These are phyloP conservation scores for Dalbergia cochinchinensis DNA, from an alignment of 306 rosid species.

Conservation along the genomic window DNA sequence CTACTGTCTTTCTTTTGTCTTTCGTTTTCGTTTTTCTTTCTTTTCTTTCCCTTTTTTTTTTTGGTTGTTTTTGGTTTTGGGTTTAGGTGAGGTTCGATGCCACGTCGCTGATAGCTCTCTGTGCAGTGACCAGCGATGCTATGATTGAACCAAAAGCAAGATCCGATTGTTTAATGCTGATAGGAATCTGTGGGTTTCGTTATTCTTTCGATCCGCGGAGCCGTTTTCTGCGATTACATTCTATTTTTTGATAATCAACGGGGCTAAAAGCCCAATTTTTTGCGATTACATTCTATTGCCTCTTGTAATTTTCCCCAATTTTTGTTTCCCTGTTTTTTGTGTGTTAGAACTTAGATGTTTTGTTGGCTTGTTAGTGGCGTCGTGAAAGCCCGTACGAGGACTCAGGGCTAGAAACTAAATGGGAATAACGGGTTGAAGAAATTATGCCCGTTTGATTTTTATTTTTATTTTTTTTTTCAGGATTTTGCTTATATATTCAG, in stretches of 20 bases:
- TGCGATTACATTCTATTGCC: slow-evolving; percentile 61
- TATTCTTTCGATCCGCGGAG: slow-evolving; percentile 54
- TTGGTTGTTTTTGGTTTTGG: too few relatives aligned
- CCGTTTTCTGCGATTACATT: slow-evolving; percentile 80
- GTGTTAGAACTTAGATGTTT: too few relatives aligned
- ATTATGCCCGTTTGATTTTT: neutral
- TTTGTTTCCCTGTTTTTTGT: too few relatives aligned
- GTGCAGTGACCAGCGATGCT: slow-evolving; percentile 70
- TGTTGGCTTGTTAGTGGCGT: neutral
- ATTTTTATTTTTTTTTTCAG: too few relatives aligned
- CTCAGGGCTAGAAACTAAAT: slow-evolving; percentile 46
- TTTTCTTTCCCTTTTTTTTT: too few relatives aligned
- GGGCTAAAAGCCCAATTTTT: too few relatives aligned
- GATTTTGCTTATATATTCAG: too few relatives aligned
- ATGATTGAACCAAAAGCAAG: slow-evolving; percentile 64
- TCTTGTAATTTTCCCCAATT: too few relatives aligned
- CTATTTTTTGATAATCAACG: too few relatives aligned
- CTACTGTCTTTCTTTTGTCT: too few relatives aligned
- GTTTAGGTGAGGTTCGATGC: slow-evolving; percentile 55
- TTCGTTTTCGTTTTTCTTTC: too few relatives aligned
- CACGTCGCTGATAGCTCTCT: slow-evolving; percentile 66
- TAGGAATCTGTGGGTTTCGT: slow-evolving; percentile 68
- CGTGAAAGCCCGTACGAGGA: slow-evolving; percentile 50
- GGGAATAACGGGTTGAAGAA: slow-evolving; percentile 77
- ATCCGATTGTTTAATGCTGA: slow-evolving; percentile 53